Base-by-base conservation (phyloP, 176 grass and related monocot species). In the Paspalum vaginatum region DNA sequence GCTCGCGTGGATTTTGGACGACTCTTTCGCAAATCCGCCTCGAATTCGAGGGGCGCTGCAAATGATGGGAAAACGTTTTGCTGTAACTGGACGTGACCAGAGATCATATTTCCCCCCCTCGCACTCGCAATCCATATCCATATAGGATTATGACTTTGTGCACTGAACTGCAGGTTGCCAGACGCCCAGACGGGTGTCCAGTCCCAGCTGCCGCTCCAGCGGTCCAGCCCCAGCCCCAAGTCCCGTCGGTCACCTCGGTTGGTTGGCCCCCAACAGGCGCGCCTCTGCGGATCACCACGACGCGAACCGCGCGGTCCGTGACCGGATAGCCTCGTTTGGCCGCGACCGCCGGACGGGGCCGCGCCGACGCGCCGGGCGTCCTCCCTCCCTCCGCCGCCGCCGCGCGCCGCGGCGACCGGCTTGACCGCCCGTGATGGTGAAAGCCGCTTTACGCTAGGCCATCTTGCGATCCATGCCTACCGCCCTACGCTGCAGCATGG, bases 271-370 rank as follows among this genome's bases (percentile, higher is more conserved):
- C 47, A 52, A 32, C 53, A 18, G 24, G 11, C 52, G 18, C 66
- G 51, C n/a, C 8, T 7, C 2, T 40, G 26, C 3, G 20, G 4
- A 0, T 46, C 39, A 14, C 54, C 53, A 68, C 25, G 81, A 79
- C 51, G 76, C 44, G 20, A 14, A 53, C 61, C 45, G 58, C 15
- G 42, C 3, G 59, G 66, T 74, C 68, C 68, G 67, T 81, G 69
- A 76, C 20, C 22, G 54, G 21, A 61, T 61, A 3, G 73, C 65
- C 14, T 48, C 20, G 65, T 72, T 56, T 70, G 49, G 79, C 9
- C 5, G 20, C 21, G 18, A 62, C 24, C 6, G 47, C 5, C 14
- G 47, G 76, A 15, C 40, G 37, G 25, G 15, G 8, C 15, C 38
- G 4, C 60, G 11, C 5, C 75, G 76, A 65, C 76, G 61, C 24